These are phyloP conservation scores for Kodamaea sagamina DNA, from an alignment of 805 yeast genomes.

Conservation along the genomic window DNA sequence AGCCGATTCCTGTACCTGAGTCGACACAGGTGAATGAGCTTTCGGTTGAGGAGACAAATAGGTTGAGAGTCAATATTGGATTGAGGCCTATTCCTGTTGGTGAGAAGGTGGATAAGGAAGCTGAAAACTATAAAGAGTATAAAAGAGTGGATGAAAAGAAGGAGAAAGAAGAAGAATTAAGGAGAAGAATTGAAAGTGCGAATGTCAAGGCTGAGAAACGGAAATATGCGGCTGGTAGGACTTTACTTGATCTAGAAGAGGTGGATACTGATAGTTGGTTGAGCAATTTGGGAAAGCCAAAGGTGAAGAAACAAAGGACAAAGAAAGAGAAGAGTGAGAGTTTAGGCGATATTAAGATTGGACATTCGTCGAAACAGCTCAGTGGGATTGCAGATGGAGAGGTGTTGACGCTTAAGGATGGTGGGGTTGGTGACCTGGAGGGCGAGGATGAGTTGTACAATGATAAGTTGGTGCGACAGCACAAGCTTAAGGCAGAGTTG, in stretches of 20 bases:
- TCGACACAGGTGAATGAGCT: neutral
- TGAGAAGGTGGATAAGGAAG: neutral
- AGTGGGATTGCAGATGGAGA: slow-evolving; percentile 40
- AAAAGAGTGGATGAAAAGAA: neutral
- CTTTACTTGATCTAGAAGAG: slow-evolving; percentile 29
- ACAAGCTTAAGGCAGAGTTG: slow-evolving; percentile 32
- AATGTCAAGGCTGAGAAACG: slow-evolving; percentile 16
- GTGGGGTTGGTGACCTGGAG: slow-evolving; percentile 26
- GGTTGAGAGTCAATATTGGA: slow-evolving; percentile 40
- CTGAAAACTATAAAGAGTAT: neutral
- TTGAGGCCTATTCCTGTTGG: slow-evolving; percentile 35
- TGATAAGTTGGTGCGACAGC: slow-evolving; percentile 29
- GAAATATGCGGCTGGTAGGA: slow-evolving; percentile 21
- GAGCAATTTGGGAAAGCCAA: slow-evolving; percentile 29
- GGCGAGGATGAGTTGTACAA: slow-evolving; percentile 38
- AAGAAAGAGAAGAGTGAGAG: slow-evolving; percentile 7
- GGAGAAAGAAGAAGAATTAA: neutral
- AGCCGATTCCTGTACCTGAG: slow-evolving; percentile 30
- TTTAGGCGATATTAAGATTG: slow-evolving; percentile 30
- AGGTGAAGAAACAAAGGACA: slow-evolving; percentile 6
- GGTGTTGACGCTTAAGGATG: slow-evolving; percentile 60
- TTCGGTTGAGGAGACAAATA: slow-evolving; percentile 8
- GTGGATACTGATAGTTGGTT: slow-evolving; percentile 45
- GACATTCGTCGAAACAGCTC: slow-evolving; percentile 48
- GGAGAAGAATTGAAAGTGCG: slow-evolving; percentile 5